Evolutionary conservation across 768 basidiomycete genomes (phyloP), one percentile per base, ranked within the genome.

Genomic region (Amanita fuliginea): DNA sequence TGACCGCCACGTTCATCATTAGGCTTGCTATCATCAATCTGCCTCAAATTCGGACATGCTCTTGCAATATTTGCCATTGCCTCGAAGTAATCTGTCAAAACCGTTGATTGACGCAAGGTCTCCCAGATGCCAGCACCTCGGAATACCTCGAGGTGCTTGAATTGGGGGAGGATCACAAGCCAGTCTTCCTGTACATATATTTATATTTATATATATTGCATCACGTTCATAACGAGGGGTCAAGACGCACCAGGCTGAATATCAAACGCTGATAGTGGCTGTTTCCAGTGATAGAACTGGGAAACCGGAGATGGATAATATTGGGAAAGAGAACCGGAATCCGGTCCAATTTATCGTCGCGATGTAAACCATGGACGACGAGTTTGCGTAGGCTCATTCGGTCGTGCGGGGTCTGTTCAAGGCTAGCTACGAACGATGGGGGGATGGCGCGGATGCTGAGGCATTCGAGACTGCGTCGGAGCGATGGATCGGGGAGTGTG

Each of bases 121-220:
- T 54, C 53, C 75, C 75, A 77, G 1, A 74, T 57, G 11, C 66
- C 70, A 24, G 57, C 53, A 9, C 74, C 73, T 36, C 67, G 65
- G 53, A 76, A 70, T 0, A 71, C 67, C 55, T 72, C 63, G 10
- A 77, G 69, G 13, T 68, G 64, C 3, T 55, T 54, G 51, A 76
- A 75, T 11, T 57, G 62, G 1, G 71, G 63, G 0, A 77, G 58
- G 11, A 73, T 59, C 30, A 63, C 57, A 10, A 76, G 57, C 65
- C 73, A 69, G 22, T 63, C 58, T 10, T 68, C 64, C 70, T 72
- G 43, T 7, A 24, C 11, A 36, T 24, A 40, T n/a, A 24, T 48
- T 13, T 28, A 21, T 22, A 46, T n/a, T n/a, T 32, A 14, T 49
- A 18, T 30, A 21, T 30, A 46, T 32, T 52, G 18, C 28, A 22